Base-by-base conservation (phyloP, 2,329 filamentous ascomycete species). In the Amylocarpus encephaloides region DNA sequence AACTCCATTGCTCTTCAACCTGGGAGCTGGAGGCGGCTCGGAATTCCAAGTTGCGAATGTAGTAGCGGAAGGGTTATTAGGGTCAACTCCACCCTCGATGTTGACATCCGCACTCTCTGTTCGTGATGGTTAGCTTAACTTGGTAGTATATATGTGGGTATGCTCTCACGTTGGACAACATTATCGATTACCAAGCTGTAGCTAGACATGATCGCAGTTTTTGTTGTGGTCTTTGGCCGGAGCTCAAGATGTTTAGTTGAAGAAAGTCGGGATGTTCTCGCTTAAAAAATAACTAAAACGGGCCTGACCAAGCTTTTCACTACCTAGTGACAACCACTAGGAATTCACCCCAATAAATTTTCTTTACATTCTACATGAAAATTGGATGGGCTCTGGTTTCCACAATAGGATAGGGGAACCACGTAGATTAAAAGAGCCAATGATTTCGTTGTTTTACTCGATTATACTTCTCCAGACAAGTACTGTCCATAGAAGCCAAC, bases 1-100 rank as follows among this genome's bases (percentile, higher is more conserved):
- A 19, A 84, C 67, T 35, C 80, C 79, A 9, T 73, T 68, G 45
- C 59, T 66, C 22, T 63, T 56, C 32, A 67, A 48, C 44, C 59
- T 59, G 10, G 65, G 64, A 38, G 62, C 57, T 41, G 62, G 60
- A 42, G 62, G 63, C 42, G 60, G 64, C 36, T 60, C 58, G 33
- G 50, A 43, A 35, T 62, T 59, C 32, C 55, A 63, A 18, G 51
- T 56, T 32, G 56, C 50, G 50, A 64, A 61, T 2, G 53, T 35
- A 3, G 43, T 29, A 30, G 48, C 22, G 3, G 46, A 34, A 38
- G 49, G 57, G 43, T 59, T 51, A 39, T 38, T 55, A 22, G 44
- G 22, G 15, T 22, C 34, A 19, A 53, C 48, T 19, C 52, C 55
- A 55, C 64, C 54, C 42, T 62, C 47, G 47, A 66, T 56, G 47